These are phyloP conservation scores for Aspergillus affinis DNA, from an alignment of 495 filamentous ascomycete genomes.

Conservation along the genomic window DNA sequence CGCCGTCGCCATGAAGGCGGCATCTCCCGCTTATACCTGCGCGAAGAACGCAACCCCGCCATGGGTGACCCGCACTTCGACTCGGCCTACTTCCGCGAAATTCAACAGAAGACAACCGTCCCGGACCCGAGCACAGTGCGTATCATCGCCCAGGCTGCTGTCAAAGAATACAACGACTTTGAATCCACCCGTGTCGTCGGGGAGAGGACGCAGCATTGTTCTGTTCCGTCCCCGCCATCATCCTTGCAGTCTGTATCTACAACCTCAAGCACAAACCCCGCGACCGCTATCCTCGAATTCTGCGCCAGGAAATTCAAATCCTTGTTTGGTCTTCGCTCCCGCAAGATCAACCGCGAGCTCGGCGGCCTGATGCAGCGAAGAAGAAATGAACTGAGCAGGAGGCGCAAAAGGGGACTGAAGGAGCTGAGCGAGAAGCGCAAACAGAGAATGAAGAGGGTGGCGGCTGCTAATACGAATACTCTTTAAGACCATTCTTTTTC, in stretches of 20 bases:
- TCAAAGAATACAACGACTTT: constrained; percentile 29
- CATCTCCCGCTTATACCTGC: constrained; percentile 26
- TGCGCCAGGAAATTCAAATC: constrained; percentile 37
- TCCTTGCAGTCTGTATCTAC: not conserved
- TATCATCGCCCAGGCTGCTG: constrained; percentile 39
- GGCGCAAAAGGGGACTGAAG: not conserved
- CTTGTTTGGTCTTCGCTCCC: constrained; percentile 28
- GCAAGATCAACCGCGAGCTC: constrained; percentile 38
- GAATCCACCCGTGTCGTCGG: not conserved
- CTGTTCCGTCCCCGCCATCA: too few species aligned
- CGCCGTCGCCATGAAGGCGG: constrained; percentile 33
- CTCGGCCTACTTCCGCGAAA: constrained; percentile 25
- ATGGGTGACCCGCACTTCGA: constrained; percentile 33
- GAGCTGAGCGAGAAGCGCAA: too few species aligned
- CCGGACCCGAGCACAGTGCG: constrained; percentile 45
- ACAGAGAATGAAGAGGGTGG: not conserved
- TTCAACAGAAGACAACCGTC: constrained; percentile 27
- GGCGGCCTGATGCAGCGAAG: constrained; percentile 30
- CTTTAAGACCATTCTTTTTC: not conserved
- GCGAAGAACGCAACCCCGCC: constrained; percentile 22
- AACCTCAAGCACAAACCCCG: constrained; percentile 5
- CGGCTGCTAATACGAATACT: not conserved
- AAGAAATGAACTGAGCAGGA: constrained; percentile 9
- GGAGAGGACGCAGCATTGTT: too few species aligned
- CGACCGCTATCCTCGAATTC: constrained; percentile 33